Conservation (phyloP, 345 rosid species). For the Raphanus raphanistrum region DNA sequence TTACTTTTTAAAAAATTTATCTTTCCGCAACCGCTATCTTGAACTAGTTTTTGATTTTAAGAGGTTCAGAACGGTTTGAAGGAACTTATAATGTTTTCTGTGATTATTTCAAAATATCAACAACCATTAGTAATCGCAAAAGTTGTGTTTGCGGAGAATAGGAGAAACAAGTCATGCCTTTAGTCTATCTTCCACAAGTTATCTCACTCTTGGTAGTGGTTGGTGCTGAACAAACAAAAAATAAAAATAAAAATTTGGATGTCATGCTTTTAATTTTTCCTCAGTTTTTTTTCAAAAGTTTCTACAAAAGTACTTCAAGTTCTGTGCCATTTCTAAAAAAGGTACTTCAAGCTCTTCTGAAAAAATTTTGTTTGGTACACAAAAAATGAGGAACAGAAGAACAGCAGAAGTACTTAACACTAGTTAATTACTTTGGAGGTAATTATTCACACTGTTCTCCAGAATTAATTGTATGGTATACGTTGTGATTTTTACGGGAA, state of each 20-base stretch:
- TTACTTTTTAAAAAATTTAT: too few relatives aligned
- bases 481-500: not conserved
- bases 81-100: too few relatives aligned
- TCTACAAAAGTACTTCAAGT: not conserved
- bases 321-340: too few relatives aligned
- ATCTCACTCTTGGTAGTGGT: not conserved
- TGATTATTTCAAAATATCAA: too few relatives aligned
- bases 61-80: too few relatives aligned
- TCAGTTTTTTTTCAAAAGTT: not conserved
- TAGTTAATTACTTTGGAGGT: not conserved
- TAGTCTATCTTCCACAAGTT: not conserved
- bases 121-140: too few relatives aligned
- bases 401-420: not conserved
- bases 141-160: too few relatives aligned
- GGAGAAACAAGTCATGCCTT: too few relatives aligned
- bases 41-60: too few relatives aligned
- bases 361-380: not conserved
- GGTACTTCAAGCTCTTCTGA: not conserved
- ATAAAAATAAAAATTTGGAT: not conserved
- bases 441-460: constrained; percentile 1
- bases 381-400: not conserved
- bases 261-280: not conserved
- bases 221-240: not conserved
- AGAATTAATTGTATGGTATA: not conserved
- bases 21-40: too few relatives aligned